Conservation (phyloP, 1,139 yeast genomes). For the Entelexis paramagnoliae region DNA sequence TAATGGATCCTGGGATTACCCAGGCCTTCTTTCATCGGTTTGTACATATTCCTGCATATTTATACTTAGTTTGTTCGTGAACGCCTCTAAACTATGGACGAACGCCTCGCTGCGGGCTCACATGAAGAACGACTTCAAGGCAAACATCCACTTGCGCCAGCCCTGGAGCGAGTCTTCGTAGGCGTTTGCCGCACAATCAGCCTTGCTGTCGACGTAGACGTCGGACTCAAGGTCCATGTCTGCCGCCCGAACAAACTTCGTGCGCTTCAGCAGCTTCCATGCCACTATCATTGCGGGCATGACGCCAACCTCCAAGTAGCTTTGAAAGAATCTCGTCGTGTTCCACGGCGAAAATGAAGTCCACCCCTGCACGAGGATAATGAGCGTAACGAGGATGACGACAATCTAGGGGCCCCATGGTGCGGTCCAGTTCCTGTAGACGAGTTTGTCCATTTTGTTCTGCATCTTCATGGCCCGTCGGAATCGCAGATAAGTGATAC, state of each 20-base stretch:
- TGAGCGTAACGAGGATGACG: conserved; percentile 41
- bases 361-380: conserved; percentile 63
- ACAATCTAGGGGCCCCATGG: conserved; percentile 48
- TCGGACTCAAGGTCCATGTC: conserved; percentile 60
- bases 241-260: conserved; percentile 39
- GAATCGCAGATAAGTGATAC: conserved; percentile 38
- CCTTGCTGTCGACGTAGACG: conserved; percentile 43
- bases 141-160: conserved; percentile 38
- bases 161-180: conserved; percentile 38
- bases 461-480: conserved; percentile 37
- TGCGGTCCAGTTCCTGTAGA: conserved; percentile 44
- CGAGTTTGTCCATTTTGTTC: conserved; percentile 37
- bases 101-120: no score
- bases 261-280: conserved; percentile 41
- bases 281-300: conserved; percentile 43
- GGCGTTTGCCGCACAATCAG: conserved; percentile 39
- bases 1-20: no score
- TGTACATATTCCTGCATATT: conserved; percentile 2
- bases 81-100: neutral
- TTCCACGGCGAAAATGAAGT: conserved; percentile 49
- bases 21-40: neutral
- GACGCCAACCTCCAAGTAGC: conserved; percentile 45
- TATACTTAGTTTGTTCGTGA: neutral
- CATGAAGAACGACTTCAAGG: conserved; percentile 20
- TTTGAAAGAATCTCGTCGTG: conserved; percentile 53